Evolutionary conservation across 805 yeast species (phyloP).

Genomic region (Candida koratica): DNA sequence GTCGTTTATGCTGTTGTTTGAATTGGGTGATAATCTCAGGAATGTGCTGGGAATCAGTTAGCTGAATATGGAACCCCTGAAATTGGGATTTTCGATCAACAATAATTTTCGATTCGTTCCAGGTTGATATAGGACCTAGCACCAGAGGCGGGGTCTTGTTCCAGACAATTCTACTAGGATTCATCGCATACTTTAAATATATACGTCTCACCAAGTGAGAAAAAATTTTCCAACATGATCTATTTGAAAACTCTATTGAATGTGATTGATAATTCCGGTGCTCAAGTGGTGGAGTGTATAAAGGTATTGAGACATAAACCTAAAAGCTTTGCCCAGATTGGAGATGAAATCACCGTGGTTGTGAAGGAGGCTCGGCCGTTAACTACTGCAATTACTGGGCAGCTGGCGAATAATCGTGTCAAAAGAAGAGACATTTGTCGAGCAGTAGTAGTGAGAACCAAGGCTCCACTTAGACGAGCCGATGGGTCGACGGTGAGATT

Average conservation of each 20-base stretch:
- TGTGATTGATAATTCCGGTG: conserved; percentile 95
- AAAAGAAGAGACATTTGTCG: conserved; percentile 94
- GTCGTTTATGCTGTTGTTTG: conserved; percentile 40
- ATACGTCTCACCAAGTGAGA: too few species aligned
- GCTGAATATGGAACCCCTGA: conserved; percentile 53
- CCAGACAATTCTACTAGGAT: too few species aligned
- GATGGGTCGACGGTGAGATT: conserved; percentile 86
- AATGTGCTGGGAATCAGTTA: conserved; percentile 41
- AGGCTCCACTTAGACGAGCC: conserved; percentile 67
- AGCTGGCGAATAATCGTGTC: conserved; percentile 71
- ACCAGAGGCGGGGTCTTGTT: too few species aligned
- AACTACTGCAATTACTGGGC: conserved; percentile 66
- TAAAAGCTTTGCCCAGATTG: conserved; percentile 73
- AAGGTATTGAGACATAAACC: conserved; percentile 90
- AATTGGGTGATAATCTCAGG: conserved; percentile 40
- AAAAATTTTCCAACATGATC: conserved; percentile 53
- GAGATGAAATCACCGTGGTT: conserved; percentile 92
- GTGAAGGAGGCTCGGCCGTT: conserved; percentile 86
- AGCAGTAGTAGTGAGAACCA: conserved; percentile 93
- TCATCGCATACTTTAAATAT: too few species aligned
- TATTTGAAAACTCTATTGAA: conserved; percentile 83
- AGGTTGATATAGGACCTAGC: too few species aligned
- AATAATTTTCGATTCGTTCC: conserved; percentile 31
- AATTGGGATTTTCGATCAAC: conserved; percentile 59
- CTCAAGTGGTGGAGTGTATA: conserved; percentile 91